Percentiles rank a stretch among this genome's conserved stretches.
These are phyloP conservation scores for Coix lacrymajobi DNA, from an alignment of 176 grass and related monocot genomes.

Conservation along the genomic window DNA sequence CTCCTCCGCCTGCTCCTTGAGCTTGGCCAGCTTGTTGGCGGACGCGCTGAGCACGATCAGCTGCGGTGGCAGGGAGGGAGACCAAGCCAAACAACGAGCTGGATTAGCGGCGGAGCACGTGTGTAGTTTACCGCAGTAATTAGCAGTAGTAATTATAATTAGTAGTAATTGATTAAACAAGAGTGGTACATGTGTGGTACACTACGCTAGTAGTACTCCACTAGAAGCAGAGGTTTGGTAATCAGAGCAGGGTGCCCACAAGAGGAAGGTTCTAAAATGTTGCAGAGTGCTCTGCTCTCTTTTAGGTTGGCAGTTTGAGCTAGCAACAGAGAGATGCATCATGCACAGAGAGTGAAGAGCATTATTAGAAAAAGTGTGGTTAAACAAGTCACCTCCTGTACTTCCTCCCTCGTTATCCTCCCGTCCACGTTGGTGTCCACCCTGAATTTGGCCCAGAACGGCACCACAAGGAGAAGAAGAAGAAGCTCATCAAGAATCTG, in stretches of 20 bases:
- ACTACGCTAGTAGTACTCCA: background rate
- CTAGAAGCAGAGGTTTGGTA: background rate
- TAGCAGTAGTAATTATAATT: background rate
- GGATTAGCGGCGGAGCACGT: conserved; percentile 15
- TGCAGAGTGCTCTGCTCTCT: background rate
- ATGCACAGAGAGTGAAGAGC: background rate
- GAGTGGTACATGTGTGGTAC: background rate
- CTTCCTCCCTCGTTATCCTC: conserved; percentile 96
- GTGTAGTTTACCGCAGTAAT: background rate
- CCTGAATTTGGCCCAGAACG: conserved; percentile 58
- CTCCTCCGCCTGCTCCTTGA: conserved; percentile 97
- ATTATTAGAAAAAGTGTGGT: background rate
- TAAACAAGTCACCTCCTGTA: conserved; percentile 85
- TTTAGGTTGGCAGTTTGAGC: background rate
- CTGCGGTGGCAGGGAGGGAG: conserved; percentile 24
- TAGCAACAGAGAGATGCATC: conserved; percentile 8
- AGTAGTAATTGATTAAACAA: background rate
- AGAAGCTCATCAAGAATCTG: conserved; percentile 24
- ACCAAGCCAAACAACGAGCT: background rate
- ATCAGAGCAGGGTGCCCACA: conserved; percentile 1
- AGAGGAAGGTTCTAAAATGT: conserved; percentile 33
- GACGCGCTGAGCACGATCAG: conserved; percentile 92
- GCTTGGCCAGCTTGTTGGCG: conserved; percentile 93
- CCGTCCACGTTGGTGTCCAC: conserved; percentile 99
- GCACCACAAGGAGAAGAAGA: background rate